These are phyloP conservation scores for Galeopsis tetrahit DNA, from an alignment of 257 asterid genomes.

Conservation along the genomic window DNA sequence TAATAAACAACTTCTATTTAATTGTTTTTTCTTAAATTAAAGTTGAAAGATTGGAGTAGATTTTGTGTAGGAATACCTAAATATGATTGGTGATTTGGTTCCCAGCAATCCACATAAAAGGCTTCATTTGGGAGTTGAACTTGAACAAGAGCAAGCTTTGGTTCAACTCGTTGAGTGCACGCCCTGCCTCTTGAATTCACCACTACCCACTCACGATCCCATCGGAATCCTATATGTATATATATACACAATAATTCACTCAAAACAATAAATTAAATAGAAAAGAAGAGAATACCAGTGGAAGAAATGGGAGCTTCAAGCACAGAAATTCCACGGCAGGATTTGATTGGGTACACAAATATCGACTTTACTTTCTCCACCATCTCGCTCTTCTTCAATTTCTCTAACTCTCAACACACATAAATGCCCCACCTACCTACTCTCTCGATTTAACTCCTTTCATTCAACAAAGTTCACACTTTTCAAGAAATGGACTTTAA, in stretches of 20 bases:
- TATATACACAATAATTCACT: too few species aligned
- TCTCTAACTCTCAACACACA: too few species aligned
- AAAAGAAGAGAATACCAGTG: conserved; percentile 48
- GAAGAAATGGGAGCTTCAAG: conserved; percentile 66
- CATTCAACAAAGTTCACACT: too few species aligned
- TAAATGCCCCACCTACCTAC: too few species aligned
- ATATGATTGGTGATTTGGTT: conserved; percentile 54
- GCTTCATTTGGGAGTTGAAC: conserved; percentile 68
- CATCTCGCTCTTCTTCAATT: conserved; percentile 19
- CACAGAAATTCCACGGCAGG: conserved; percentile 83
- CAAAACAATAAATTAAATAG: too few species aligned
- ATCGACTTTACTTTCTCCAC: conserved; percentile 51
- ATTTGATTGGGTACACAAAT: conserved; percentile 79
- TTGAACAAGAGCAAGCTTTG: conserved; percentile 78
- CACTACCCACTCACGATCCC: conserved; percentile 89
- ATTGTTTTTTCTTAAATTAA: too few species aligned
- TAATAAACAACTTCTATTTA: too few species aligned
- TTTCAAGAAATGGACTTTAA: too few species aligned
- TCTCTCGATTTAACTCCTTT: too few species aligned
- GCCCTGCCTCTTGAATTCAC: conserved; percentile 85
- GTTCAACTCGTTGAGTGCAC: conserved; percentile 73
- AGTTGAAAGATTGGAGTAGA: too few species aligned
- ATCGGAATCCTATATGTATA: conserved; percentile 62
- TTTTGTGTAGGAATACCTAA: conserved; percentile 48
- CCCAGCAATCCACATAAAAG: conserved; percentile 51